Base-by-base conservation (phyloP, 768 basidiomycete genomes). In the Kwoniella heveanensis region DNA sequence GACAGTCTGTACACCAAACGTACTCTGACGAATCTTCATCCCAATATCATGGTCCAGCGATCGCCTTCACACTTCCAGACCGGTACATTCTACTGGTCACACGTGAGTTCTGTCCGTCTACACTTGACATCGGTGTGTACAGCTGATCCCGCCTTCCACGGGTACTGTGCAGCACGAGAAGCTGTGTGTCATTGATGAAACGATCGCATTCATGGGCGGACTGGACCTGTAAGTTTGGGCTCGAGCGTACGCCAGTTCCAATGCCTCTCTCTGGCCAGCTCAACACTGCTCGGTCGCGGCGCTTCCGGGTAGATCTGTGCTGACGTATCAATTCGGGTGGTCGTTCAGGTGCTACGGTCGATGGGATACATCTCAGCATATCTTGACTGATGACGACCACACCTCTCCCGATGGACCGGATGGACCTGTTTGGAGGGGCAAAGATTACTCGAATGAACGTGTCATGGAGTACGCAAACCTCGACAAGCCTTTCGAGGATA, bases 51-150 rank as follows among this genome's bases (percentile, higher is more conserved):
- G 86, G 88, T 98, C 1, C 96, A 99, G 76, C 87, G 96, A 25
- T 97, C 95, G 4, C 96, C 96, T 0, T 95, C 92, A 1, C 96
- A 99, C 80, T 92, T 97, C 80, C 90, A 92, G 77, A 96, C 94
- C 0, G 94, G 94, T 13, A 98, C 93, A 1, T 92, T 95, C 78
- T 94, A 96, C 77, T 99, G 96, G 96, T 94, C 95, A 26, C 96
- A 98, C 81, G 93, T 95, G 74, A 70, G 88, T 81, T 13, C 2
- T 7, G 39, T 17, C 15, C 39, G 39, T 44, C 10, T 10, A 10
- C 8, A 1, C 17, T 0, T 37, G 30, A 19, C 19, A 24, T 21
- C 9, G 2, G n/a, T 22, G 9, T 29, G 17, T 55, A 21, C 47
- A 0, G 17, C n/a, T 53, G 27, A 26, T 21, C 49, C 25, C 24